Percentiles rank a stretch among this genome's conserved stretches.
Conservation (phyloP, 176 grass and related monocot genomes). For the Microstegium vimineum region DNA sequence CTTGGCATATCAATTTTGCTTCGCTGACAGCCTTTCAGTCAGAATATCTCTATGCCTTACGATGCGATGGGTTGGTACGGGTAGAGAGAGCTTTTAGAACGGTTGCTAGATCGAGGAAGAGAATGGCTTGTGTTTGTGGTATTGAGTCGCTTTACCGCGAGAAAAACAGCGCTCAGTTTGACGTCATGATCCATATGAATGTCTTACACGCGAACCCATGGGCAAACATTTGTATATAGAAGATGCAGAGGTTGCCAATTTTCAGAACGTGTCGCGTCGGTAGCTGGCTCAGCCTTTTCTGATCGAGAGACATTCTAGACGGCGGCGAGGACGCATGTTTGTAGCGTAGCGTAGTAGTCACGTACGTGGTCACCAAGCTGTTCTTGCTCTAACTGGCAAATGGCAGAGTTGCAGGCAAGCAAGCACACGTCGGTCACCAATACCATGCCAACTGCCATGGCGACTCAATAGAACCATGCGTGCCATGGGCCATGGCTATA, state of each 20-base stretch:
- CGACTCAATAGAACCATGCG: background rate
- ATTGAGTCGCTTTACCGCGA: slow-evolving; percentile 4
- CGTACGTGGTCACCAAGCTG: too few species aligned
- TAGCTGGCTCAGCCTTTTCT: background rate
- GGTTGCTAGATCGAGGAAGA: background rate
- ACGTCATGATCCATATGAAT: background rate
- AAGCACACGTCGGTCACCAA: background rate
- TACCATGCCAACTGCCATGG: background rate
- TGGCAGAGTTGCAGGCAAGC: background rate
- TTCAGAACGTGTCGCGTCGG: background rate
- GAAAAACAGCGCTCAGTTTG: background rate
- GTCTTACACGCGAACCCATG: background rate
- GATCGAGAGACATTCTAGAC: background rate
- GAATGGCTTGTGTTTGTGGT: background rate
- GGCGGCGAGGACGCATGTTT: background rate
- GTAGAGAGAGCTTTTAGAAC: background rate
- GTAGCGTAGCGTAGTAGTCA: background rate
- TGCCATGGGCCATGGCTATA: background rate
- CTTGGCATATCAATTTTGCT: background rate
- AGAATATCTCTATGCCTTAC: background rate
- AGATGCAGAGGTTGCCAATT: too few species aligned
- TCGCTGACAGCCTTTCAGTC: background rate
- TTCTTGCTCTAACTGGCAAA: background rate
- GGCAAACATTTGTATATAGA: too few species aligned
- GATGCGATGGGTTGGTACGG: background rate